Evolutionary conservation across 1,284 basidiomycete species (phyloP).

Genomic region (Cryptococcus jaspeensis): DNA sequence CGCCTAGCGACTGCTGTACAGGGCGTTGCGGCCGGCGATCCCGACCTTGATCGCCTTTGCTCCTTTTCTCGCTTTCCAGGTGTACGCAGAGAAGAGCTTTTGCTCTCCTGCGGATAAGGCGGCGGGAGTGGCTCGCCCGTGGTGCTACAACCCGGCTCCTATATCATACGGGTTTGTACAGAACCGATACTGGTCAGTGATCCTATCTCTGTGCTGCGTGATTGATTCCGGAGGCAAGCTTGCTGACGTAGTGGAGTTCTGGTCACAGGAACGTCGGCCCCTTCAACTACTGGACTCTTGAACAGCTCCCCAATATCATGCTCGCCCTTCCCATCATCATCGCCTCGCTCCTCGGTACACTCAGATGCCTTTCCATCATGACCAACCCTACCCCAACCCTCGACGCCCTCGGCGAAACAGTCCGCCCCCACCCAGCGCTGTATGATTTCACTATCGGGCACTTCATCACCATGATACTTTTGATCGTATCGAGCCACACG

Average conservation of each 20-base stretch:
- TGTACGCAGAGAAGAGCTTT: slow-evolving; percentile 63
- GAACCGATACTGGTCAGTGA: slow-evolving; percentile 67
- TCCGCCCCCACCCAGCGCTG: background rate
- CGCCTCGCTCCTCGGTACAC: slow-evolving; percentile 53
- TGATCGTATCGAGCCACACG: slow-evolving; percentile 79
- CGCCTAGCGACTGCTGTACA: no score
- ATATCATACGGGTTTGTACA: slow-evolving; percentile 83
- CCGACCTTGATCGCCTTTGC: slow-evolving; percentile 56
- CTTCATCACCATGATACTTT: slow-evolving; percentile 59
- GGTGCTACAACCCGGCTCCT: slow-evolving; percentile 67
- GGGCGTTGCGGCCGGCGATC: slow-evolving; percentile 34
- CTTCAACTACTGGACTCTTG: slow-evolving; percentile 77
- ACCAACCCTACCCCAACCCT: background rate
- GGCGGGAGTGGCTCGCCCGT: slow-evolving; percentile 50
- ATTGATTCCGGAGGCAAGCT: no score
- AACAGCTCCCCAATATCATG: slow-evolving; percentile 84
- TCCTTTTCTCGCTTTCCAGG: slow-evolving; percentile 73
- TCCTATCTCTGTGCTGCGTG: background rate
- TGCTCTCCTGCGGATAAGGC: slow-evolving; percentile 54
- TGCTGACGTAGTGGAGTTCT: background rate
- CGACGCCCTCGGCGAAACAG: background rate
- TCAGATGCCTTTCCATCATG: slow-evolving; percentile 2
- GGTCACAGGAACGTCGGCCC: slow-evolving; percentile 68
- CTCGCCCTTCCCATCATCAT: slow-evolving; percentile 70
- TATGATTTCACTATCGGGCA: slow-evolving; percentile 55